Base-by-base conservation (phyloP, 192 early-diverging fungal species). In the Globomyces pollinis-pini region DNA sequence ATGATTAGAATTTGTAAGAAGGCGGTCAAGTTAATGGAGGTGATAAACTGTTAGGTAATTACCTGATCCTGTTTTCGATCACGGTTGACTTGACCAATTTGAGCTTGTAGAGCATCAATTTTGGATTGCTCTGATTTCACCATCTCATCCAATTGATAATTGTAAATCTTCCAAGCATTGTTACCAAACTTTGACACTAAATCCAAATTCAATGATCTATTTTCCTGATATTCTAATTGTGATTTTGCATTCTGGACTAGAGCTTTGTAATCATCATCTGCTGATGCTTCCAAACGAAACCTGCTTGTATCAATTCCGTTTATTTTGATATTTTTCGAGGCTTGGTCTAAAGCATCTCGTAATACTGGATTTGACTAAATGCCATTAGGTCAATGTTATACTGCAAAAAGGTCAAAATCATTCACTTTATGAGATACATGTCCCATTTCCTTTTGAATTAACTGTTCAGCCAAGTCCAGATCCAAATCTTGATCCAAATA, bases 1-100 rank as follows among this genome's bases (percentile, higher is more conserved):
- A 20, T 39, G 15, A 39, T 15, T 20, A 0, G 38, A 15, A 15
- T 15, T 39, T 20, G 15, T 0, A 20, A 20, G 15, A 39, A n/a
- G n/a, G n/a, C n/a, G n/a, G n/a, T n/a, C n/a, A n/a, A n/a, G 44
- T 47, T 26, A 47, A 47, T 26, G 23, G 28, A 26, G 28, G 28
- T 47, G 21, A 20, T 24, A 26, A 26, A 26, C 11, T 26, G 11
- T 26, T 6, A 24, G 8, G 3, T 13, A 33, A 5, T 33, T 51
- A 77, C 66, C 70, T 80, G 78, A 5, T 71, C 70, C 12, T 57
- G 44, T 57, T 80, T 77, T 45, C 78, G 30, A 32, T 59, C 59
- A 58, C 66, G 63, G 54, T 80, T 77, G n/a, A 80, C 24, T 13
- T 72, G 69, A 43, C 56, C 23, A 8, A 73, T 28, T 38, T 60